These are phyloP conservation scores for Microdochium paspali DNA, from an alignment of 2,329 filamentous ascomycete species.

Conservation along the genomic window DNA sequence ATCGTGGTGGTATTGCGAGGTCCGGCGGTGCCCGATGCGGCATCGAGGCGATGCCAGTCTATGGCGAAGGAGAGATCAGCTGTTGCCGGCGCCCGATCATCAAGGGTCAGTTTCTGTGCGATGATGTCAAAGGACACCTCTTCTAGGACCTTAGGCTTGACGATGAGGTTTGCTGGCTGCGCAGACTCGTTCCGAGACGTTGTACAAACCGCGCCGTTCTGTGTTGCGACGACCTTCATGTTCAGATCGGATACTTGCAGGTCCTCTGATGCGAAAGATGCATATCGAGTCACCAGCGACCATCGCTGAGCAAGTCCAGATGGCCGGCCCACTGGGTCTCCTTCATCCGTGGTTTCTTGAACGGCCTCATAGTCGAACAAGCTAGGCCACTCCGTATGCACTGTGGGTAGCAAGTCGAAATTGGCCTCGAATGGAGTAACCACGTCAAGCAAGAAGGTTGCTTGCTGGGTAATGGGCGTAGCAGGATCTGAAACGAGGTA, in stretches of 20 bases:
- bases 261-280: conserved; percentile 69
- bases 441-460: conserved; percentile 60
- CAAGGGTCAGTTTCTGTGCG: conserved; percentile 67
- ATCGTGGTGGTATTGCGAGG: conserved; percentile 56
- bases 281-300: conserved; percentile 63
- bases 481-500: conserved; percentile 69
- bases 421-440: conserved; percentile 84
- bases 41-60: conserved; percentile 56
- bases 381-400: conserved; percentile 80
- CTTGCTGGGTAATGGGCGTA: conserved; percentile 69
- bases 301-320: conserved; percentile 71
- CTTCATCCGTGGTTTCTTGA: conserved; percentile 21
- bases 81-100: conserved; percentile 68
- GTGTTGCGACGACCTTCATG: conserved; percentile 48
- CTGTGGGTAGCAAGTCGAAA: conserved; percentile 73
- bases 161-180: conserved; percentile 32
- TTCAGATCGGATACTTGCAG: conserved; percentile 55
- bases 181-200: conserved; percentile 28
- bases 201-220: conserved; percentile 53
- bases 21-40: conserved; percentile 5
- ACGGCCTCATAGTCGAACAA: conserved; percentile 60
- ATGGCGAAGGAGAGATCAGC: conserved; percentile 70
- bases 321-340: conserved; percentile 18
- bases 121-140: conserved; percentile 66
- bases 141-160: conserved; percentile 59